Percentiles rank a stretch among this genome's conserved stretches.
Evolutionary conservation across 768 basidiomycete genomes (phyloP).

Genomic region (Cytidiella melzeri): DNA sequence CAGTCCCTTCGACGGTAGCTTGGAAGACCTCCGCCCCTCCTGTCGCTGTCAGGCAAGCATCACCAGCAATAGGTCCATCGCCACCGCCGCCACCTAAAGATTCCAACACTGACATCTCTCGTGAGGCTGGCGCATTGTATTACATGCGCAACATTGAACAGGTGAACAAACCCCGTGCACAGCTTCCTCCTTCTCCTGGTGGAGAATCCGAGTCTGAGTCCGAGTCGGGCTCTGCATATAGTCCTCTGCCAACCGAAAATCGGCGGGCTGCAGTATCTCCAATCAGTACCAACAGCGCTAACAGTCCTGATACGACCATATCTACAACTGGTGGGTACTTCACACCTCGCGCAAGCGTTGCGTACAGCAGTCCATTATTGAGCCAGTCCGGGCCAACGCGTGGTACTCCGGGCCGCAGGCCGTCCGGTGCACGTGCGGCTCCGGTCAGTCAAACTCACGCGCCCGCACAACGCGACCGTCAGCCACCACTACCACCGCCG

Average conservation of each 20-base stretch:
- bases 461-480: constrained; percentile 9
- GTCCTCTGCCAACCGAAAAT: constrained; percentile 15
- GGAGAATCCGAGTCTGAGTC: constrained; percentile 25
- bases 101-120: constrained; percentile 27
- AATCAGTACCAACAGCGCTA: not conserved
- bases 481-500: constrained; percentile 6
- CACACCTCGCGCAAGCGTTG: not conserved
- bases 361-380: constrained; percentile 5
- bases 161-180: constrained; percentile 17
- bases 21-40: no score
- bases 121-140: constrained; percentile 60
- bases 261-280: constrained; percentile 1
- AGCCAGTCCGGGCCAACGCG: constrained; percentile 3
- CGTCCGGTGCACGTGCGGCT: constrained; percentile 78
- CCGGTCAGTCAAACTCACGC: constrained; percentile 27
- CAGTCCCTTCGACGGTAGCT: no score
- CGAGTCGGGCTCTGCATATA: constrained; percentile 16
- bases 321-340: not conserved
- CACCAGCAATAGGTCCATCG: no score
- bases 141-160: constrained; percentile 58
- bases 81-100: constrained; percentile 1
- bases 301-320: not conserved
- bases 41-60: no score
- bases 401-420: constrained; percentile 46
- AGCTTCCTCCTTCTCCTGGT: constrained; percentile 22